Evolutionary conservation across 495 filamentous ascomycete genomes (phyloP).

Genomic region (Tetracladium marchalianum): DNA sequence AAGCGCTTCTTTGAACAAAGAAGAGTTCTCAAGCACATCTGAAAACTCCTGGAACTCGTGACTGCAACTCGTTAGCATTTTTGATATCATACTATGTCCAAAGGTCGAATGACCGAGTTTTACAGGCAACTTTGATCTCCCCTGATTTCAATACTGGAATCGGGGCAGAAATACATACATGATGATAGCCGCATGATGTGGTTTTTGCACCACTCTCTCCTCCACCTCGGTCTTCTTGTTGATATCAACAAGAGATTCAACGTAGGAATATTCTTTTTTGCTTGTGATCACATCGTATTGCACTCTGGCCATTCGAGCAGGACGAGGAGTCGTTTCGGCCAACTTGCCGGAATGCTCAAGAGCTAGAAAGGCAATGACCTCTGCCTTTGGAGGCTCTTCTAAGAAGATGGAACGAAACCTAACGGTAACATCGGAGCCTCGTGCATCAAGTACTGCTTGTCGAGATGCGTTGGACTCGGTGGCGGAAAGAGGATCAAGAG

Average conservation of each 20-base stretch:
- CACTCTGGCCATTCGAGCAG: constrained; percentile 49
- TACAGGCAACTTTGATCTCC: not conserved
- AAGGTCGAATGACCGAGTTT: not conserved
- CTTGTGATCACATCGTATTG: constrained; percentile 55
- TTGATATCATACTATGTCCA: not conserved
- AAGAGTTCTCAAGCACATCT: constrained; percentile 47
- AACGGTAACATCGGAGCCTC: constrained; percentile 5
- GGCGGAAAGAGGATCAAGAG: constrained; percentile 15
- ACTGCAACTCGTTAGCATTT: constrained; percentile 22
- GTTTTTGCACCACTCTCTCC: constrained; percentile 44
- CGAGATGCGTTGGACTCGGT: constrained; percentile 8
- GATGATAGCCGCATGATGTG: constrained; percentile 52
- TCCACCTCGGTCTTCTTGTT: constrained; percentile 33
- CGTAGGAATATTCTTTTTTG: constrained; percentile 47
- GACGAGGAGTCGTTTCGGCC: constrained; percentile 16
- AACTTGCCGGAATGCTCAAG: constrained; percentile 12
- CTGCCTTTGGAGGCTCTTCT: constrained; percentile 13
- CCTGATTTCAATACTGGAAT: not conserved
- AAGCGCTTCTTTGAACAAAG: constrained; percentile 52
- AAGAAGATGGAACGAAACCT: constrained; percentile 13
- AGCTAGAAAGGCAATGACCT: constrained; percentile 11
- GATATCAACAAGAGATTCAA: constrained; percentile 55
- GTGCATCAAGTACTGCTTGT: constrained; percentile 3
- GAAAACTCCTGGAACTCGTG: constrained; percentile 54
- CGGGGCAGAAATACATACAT: constrained; percentile 29